Conservation (phyloP, 1,284 basidiomycete genomes). For the Fistulina hepatica region DNA sequence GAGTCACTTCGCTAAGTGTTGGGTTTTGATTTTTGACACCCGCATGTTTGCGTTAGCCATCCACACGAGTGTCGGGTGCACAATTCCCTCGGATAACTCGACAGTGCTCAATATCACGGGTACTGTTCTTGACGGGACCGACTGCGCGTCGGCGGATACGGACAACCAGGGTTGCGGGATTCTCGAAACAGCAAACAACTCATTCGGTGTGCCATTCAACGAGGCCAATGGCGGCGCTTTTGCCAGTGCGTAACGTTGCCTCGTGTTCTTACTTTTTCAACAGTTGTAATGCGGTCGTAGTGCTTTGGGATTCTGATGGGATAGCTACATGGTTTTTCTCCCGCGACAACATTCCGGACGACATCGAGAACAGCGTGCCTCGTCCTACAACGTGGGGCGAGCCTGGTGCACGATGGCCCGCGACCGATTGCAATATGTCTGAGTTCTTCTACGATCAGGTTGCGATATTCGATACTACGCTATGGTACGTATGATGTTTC, state of each 20-base stretch:
- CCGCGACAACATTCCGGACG: conserved; percentile 57
- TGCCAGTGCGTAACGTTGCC: conserved; percentile 45
- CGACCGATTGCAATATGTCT: conserved; percentile 59
- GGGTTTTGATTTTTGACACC: no score
- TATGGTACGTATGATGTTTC: conserved; percentile 43
- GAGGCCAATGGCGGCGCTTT: conserved; percentile 68
- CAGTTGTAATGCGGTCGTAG: conserved; percentile 23
- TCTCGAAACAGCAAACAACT: conserved; percentile 38
- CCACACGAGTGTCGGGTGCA: conserved; percentile 67
- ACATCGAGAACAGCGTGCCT: conserved; percentile 59
- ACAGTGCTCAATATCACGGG: conserved; percentile 44
- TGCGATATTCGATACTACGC: conserved; percentile 73
- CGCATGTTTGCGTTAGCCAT: no score
- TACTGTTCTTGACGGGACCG: conserved; percentile 50
- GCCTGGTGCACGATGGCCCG: conserved; percentile 67
- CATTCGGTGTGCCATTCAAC: conserved; percentile 63
- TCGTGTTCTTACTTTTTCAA: neutral
- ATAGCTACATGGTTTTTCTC: conserved; percentile 78
- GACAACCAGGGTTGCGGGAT: conserved; percentile 66
- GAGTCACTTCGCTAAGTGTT: no score
- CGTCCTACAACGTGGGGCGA: conserved; percentile 64
- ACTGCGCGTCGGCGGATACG: conserved; percentile 58
- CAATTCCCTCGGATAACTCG: conserved; percentile 40
- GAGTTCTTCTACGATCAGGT: conserved; percentile 67
- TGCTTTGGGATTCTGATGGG: conserved; percentile 65